Evolutionary conservation across 257 asterid genomes (phyloP).

Genomic region (Nemophila menziesii): DNA sequence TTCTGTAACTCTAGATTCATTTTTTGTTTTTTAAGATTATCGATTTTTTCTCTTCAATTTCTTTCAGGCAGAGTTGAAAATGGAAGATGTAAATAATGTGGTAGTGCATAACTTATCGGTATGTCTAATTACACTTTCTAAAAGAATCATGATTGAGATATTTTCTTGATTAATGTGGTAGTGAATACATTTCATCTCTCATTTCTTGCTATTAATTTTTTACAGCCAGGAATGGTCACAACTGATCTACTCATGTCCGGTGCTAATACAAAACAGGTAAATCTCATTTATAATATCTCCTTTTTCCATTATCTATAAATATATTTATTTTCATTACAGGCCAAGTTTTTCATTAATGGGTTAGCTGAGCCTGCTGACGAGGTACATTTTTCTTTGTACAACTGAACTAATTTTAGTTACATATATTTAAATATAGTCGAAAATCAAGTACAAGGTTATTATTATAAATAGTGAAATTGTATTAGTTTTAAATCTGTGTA

Average conservation of each 20-base stretch:
- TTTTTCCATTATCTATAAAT: not conserved
- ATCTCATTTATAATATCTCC: constrained; percentile 4
- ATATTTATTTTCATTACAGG: constrained; percentile 38
- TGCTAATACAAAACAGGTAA: constrained; percentile 83
- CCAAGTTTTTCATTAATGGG: constrained; percentile 90
- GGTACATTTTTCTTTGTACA: constrained; percentile 29
- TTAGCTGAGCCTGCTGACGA: constrained; percentile 95
- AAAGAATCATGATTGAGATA: not conserved
- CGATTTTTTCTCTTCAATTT: not conserved
- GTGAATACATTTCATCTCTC: not conserved
- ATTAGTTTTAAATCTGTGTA: too few species aligned
- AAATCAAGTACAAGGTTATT: too few species aligned
- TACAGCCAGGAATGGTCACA: constrained; percentile 98
- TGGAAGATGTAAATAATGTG: constrained; percentile 87
- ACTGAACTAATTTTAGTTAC: not conserved
- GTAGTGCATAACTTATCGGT: constrained; percentile 82
- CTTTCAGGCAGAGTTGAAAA: constrained; percentile 84
- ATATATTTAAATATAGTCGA: not conserved
- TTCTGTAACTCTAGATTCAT: too few species aligned
- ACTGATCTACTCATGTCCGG: constrained; percentile 98
- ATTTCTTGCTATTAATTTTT: constrained; percentile 3
- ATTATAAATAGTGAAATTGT: too few species aligned
- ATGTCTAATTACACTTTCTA: constrained; percentile 11
- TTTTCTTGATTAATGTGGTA: too few species aligned
- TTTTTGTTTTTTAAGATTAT: too few species aligned